Conservation (phyloP, 345 rosid genomes). For the Gossypium thurberi region DNA sequence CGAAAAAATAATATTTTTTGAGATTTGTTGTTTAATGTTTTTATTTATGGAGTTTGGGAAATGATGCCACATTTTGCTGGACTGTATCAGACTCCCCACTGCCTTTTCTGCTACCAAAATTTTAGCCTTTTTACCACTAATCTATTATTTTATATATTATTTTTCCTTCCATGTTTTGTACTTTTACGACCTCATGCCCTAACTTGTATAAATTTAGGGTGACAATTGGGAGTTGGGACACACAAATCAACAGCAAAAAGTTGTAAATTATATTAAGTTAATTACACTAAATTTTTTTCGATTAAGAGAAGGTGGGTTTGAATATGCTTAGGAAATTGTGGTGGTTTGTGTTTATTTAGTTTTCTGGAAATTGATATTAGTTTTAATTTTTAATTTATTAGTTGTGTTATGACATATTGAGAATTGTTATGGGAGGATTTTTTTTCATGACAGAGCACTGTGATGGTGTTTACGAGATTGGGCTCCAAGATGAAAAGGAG, state of each 20-base stretch:
- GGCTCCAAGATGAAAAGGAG: too few species aligned
- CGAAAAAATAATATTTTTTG: neutral
- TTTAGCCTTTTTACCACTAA: neutral
- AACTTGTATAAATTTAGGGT: neutral
- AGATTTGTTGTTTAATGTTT: slow-evolving; percentile 17
- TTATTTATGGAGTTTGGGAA: slow-evolving; percentile 14
- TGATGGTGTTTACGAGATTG: too few species aligned
- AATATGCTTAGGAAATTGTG: too few species aligned
- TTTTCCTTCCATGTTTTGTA: neutral
- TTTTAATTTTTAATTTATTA: too few species aligned
- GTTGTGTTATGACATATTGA: too few species aligned
- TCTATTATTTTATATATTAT: neutral
- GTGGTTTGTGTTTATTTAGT: too few species aligned
- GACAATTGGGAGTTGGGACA: neutral
- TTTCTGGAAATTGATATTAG: too few species aligned
- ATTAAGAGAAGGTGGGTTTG: accelerated
- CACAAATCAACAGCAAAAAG: neutral
- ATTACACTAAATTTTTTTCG: too few species aligned
- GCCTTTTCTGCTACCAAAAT: slow-evolving; percentile 5
- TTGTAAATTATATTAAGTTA: too few species aligned
- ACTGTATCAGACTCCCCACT: neutral
- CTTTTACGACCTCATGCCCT: neutral
- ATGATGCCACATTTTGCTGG: slow-evolving; percentile 20
- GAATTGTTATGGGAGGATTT: too few species aligned
- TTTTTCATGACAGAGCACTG: too few species aligned